These are phyloP conservation scores for Coccomyxa subellipsoidea DNA, from an alignment of 163 green algal genomes.

Conservation along the genomic window DNA sequence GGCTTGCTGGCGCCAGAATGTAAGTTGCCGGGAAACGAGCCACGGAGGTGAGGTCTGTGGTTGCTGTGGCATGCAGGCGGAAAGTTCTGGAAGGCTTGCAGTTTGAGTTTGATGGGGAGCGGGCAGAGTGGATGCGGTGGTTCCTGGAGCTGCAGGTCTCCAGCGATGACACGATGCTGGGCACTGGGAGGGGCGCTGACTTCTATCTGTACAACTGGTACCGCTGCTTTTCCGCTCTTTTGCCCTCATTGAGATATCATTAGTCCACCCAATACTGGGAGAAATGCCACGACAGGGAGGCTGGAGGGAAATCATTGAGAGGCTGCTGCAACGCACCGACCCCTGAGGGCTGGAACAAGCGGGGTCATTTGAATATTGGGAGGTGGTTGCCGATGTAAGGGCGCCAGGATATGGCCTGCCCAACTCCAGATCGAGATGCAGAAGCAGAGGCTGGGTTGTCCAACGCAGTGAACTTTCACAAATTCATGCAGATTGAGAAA, in stretches of 20 bases:
- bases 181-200: conserved; percentile 52
- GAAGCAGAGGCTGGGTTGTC: background rate
- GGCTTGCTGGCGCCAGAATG: background rate
- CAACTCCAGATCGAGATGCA: background rate
- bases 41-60: background rate
- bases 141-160: conserved; percentile 41
- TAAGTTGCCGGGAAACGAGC: background rate
- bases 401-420: too few species aligned
- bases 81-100: conserved; percentile 32
- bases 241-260: background rate
- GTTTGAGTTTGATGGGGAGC: conserved; percentile 64
- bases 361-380: too few species aligned
- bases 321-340: background rate
- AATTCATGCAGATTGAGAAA: background rate
- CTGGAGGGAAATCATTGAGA: background rate
- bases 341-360: background rate
- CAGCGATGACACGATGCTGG: conserved; percentile 48
- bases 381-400: too few species aligned
- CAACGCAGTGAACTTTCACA: background rate
- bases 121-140: conserved; percentile 67
- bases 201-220: conserved; percentile 3
- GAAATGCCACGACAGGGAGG: background rate
- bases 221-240: background rate
- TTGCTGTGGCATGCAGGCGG: conserved; percentile 7
- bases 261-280: too few species aligned